Percentiles rank a stretch among this genome's conserved stretches.
Evolutionary conservation across 441 rosid genomes (phyloP).

Genomic region (Flueggea neowawraea): DNA sequence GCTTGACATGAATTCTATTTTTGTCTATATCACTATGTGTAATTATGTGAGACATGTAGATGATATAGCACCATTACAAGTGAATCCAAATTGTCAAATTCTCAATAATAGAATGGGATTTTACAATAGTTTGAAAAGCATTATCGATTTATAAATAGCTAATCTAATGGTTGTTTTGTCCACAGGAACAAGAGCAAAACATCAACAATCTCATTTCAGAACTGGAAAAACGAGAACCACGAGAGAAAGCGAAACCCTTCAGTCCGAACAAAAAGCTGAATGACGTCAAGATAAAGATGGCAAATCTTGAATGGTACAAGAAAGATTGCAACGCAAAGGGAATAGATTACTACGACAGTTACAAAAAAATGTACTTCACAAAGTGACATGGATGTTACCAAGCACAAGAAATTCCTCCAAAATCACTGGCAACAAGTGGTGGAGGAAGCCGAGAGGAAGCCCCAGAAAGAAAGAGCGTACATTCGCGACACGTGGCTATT

Average conservation of each 20-base stretch:
- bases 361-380: slow-evolving; percentile 16
- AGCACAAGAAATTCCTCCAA: slow-evolving; percentile 27
- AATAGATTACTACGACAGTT: slow-evolving; percentile 55
- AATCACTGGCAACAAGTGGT: slow-evolving; percentile 45
- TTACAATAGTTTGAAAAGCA: no score
- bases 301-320: slow-evolving; percentile 59
- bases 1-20: no score
- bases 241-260: slow-evolving; percentile 11
- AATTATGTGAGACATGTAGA: no score
- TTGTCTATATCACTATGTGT: no score
- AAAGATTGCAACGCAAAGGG: slow-evolving; percentile 19
- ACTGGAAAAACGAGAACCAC: slow-evolving; percentile 15
- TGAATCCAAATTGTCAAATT: no score
- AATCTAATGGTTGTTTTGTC: not conserved
- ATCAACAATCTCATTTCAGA: slow-evolving; percentile 3
- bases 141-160: no score
- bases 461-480: slow-evolving; percentile 29
- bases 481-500: slow-evolving; percentile 28
- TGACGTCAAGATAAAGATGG: slow-evolving; percentile 37
- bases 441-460: slow-evolving; percentile 43
- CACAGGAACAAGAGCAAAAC: slow-evolving; percentile 19
- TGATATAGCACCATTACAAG: no score
- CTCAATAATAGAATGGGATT: no score
- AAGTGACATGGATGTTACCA: slow-evolving; percentile 10
- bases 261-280: slow-evolving; percentile 32